These are phyloP conservation scores for Leishmania major DNA, from an alignment of 208 protist species.

Conservation along the genomic window DNA sequence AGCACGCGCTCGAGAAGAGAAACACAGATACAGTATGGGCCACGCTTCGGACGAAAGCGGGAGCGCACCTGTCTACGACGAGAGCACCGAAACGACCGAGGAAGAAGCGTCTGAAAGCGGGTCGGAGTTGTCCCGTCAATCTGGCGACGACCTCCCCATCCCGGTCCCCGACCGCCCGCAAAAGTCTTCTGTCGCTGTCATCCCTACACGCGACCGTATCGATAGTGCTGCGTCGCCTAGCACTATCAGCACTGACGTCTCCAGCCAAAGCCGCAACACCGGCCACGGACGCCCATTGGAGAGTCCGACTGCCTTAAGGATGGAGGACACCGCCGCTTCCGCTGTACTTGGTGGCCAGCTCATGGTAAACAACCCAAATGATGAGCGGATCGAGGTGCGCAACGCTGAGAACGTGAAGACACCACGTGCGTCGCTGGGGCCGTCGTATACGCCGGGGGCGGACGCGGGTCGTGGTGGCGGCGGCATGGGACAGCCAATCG, in stretches of 20 bases:
- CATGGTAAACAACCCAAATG: slow-evolving; percentile 87
- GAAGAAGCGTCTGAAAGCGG: slow-evolving; percentile 14
- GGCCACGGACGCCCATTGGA: slow-evolving; percentile 2
- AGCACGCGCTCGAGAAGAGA: not conserved
- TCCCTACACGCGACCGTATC: not conserved
- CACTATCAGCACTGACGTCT: not conserved
- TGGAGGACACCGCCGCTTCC: not conserved
- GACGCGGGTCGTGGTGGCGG: slow-evolving; percentile 17
- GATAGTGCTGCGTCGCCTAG: not conserved
- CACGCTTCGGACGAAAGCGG: slow-evolving; percentile 24
- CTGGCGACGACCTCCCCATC: slow-evolving; percentile 12
- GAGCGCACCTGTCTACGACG: slow-evolving; percentile 24
- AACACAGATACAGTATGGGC: slow-evolving; percentile 12
- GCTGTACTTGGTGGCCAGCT: slow-evolving; percentile 37
- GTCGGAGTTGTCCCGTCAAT: not conserved
- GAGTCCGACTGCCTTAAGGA: slow-evolving; percentile 2
- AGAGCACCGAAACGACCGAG: slow-evolving; percentile 23
- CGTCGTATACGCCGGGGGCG: slow-evolving; percentile 8
- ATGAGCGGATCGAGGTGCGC: slow-evolving; percentile 80
- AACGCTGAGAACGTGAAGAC: slow-evolving; percentile 61
- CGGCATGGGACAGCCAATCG: slow-evolving; percentile 31
- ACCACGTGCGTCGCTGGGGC: slow-evolving; percentile 34
- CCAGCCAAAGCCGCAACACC: not conserved
- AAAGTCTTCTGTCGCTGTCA: not conserved
- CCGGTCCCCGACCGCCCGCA: slow-evolving; percentile 8